Evolutionary conservation across 805 yeast genomes (phyloP).

Genomic region (Candida taoyuanica): DNA sequence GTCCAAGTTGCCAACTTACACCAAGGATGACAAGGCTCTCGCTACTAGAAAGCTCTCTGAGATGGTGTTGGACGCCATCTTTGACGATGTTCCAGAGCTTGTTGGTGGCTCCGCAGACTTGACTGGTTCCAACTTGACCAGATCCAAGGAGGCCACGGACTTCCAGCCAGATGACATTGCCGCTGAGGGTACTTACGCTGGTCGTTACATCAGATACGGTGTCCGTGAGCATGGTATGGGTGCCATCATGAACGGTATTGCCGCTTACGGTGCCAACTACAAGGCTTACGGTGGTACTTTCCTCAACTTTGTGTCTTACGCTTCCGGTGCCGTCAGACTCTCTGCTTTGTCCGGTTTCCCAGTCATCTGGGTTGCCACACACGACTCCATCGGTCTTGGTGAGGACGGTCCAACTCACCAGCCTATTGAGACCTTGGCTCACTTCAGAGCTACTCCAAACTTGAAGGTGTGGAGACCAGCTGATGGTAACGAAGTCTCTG

Average conservation of each 20-base stretch:
- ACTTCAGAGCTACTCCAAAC: slow-evolving; percentile 82
- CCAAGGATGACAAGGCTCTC: slow-evolving; percentile 70
- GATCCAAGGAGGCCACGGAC: slow-evolving; percentile 77
- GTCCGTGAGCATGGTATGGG: slow-evolving; percentile 99
- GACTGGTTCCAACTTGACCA: slow-evolving; percentile 94
- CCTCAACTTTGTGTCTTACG: slow-evolving; percentile 86
- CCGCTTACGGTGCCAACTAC: slow-evolving; percentile 83
- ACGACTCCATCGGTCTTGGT: slow-evolving; percentile 87
- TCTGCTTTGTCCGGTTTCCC: slow-evolving; percentile 82
- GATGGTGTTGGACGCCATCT: slow-evolving; percentile 60
- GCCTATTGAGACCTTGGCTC: slow-evolving; percentile 86
- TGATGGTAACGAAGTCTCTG: slow-evolving; percentile 85
- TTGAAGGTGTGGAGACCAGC: slow-evolving; percentile 88
- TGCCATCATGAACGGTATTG: slow-evolving; percentile 95
- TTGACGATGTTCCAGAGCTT: slow-evolving; percentile 72
- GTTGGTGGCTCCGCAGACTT: slow-evolving; percentile 98
- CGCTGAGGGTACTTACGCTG: slow-evolving; percentile 78
- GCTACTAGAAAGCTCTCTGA: slow-evolving; percentile 96
- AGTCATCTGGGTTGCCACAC: slow-evolving; percentile 83
- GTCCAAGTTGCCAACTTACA: slow-evolving; percentile 70
- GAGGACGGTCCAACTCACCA: slow-evolving; percentile 95
- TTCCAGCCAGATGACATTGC: slow-evolving; percentile 85
- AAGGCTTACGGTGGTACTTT: slow-evolving; percentile 96
- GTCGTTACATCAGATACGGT: slow-evolving; percentile 96
- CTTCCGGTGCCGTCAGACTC: slow-evolving; percentile 83